Percentiles rank a stretch among this genome's conserved stretches.
Conservation (phyloP, 768 basidiomycete species). For the Scleroderma citrinum region DNA sequence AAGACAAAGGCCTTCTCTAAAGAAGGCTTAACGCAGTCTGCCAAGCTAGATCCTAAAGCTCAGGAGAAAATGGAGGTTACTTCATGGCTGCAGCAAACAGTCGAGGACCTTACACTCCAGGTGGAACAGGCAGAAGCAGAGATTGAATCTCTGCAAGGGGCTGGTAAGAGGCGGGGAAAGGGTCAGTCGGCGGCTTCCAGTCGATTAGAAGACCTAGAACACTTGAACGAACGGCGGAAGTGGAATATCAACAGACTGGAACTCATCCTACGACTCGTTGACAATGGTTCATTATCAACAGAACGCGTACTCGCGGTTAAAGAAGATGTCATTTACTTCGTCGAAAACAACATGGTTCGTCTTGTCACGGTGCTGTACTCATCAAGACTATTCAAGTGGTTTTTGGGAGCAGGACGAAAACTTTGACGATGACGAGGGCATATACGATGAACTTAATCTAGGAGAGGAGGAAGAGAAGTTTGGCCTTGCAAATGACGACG, state of each 20-base stretch:
- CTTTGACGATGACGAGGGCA: slow-evolving; percentile 95
- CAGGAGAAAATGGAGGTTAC: slow-evolving; percentile 92
- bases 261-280: slow-evolving; percentile 85
- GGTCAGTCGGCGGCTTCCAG: slow-evolving; percentile 58
- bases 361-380: slow-evolving; percentile 4
- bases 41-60: slow-evolving; percentile 93
- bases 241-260: slow-evolving; percentile 95
- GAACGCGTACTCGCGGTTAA: slow-evolving; percentile 80
- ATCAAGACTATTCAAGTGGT: slow-evolving; percentile 13
- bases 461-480: slow-evolving; percentile 97
- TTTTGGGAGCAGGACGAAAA: slow-evolving; percentile 72
- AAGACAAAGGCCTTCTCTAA: slow-evolving; percentile 99
- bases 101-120: slow-evolving; percentile 90
- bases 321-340: slow-evolving; percentile 95
- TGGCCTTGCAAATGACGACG: slow-evolving; percentile 64
- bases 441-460: slow-evolving; percentile 96
- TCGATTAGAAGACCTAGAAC: slow-evolving; percentile 78
- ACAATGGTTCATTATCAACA: slow-evolving; percentile 83
- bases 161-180: slow-evolving; percentile 81
- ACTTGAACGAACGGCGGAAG: slow-evolving; percentile 85
- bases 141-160: slow-evolving; percentile 76
- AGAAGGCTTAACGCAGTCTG: slow-evolving; percentile 91
- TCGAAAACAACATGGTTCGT: slow-evolving; percentile 91
- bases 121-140: slow-evolving; percentile 95
- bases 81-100: slow-evolving; percentile 79